A percentile compares a stretch with the other conserved stretches of the same genome.
These are phyloP conservation scores for Cryptococcus deneoformans DNA, from an alignment of 1,284 basidiomycete species.

Conservation along the genomic window DNA sequence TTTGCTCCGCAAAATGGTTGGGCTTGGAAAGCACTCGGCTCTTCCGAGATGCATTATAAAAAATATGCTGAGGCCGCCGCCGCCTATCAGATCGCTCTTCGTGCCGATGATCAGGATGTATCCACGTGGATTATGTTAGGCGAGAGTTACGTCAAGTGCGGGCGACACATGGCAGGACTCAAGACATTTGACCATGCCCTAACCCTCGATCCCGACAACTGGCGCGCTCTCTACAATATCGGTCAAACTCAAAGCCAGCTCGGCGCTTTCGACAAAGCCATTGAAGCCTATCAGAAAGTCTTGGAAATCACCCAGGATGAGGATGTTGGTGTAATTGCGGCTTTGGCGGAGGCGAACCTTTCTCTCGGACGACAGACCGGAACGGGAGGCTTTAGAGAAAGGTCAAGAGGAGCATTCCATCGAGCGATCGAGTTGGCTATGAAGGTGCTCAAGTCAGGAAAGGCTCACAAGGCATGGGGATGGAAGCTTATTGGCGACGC, in stretches of 20 bases:
- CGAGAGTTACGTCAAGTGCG: conserved; percentile 84
- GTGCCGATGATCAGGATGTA: conserved; percentile 73
- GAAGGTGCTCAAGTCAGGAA: conserved; percentile 57
- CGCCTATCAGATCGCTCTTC: conserved; percentile 82
- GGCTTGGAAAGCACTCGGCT: conserved; percentile 98
- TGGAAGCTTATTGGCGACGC: conserved; percentile 90
- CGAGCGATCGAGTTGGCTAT: conserved; percentile 59
- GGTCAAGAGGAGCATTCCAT: conserved; percentile 72
- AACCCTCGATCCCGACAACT: conserved; percentile 66
- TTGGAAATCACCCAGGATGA: conserved; percentile 55
- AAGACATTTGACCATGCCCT: conserved; percentile 78
- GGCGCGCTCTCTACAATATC: conserved; percentile 81
- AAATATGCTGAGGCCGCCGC: conserved; percentile 76
- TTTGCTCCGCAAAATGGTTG: conserved; percentile 78
- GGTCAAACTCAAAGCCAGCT: conserved; percentile 82
- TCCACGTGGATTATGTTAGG: conserved; percentile 86
- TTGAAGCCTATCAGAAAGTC: conserved; percentile 64
- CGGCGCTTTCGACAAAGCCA: conserved; percentile 71
- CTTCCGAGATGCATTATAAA: conserved; percentile 78
- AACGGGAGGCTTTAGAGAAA: conserved; percentile 64
- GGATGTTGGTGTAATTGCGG: conserved; percentile 65
- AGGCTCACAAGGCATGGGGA: conserved; percentile 62
- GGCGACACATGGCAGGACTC: conserved; percentile 82
- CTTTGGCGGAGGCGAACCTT: conserved; percentile 71
- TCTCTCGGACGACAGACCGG: conserved; percentile 67